A percentile compares a stretch with the other conserved stretches of the same genome.
Evolutionary conservation across 129 eudicot species (phyloP).

Genomic region (Centrapalus pauciflorus): DNA sequence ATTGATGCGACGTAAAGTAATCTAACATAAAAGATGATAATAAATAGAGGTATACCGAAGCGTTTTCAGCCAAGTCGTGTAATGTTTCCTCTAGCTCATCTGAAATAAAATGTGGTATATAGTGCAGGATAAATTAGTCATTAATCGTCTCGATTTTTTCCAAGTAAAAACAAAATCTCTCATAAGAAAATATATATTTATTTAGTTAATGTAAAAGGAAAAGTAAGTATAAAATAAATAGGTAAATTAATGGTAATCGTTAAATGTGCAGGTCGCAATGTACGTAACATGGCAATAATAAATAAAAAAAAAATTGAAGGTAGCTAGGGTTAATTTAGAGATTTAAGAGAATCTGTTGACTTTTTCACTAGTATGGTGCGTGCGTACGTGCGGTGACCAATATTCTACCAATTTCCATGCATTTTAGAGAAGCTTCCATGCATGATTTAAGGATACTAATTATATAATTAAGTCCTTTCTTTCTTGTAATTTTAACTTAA

Average conservation of each 20-base stretch:
- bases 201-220: neutral
- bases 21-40: too few relatives aligned
- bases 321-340: too few relatives aligned
- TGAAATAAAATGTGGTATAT: too few relatives aligned
- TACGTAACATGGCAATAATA: conserved; percentile 34
- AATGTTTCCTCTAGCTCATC: too few relatives aligned
- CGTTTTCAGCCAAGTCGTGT: too few relatives aligned
- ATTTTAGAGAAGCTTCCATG: conserved; percentile 32
- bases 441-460: conserved; percentile 38
- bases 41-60: too few relatives aligned
- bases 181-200: neutral
- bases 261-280: conserved; percentile 21
- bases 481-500: neutral
- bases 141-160: neutral
- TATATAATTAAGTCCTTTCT: neutral
- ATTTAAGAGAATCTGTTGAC: conserved; percentile 36
- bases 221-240: neutral
- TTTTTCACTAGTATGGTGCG: conserved; percentile 8
- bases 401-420: conserved; percentile 20
- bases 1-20: too few relatives aligned
- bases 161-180: neutral
- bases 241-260: neutral
- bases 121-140: too few relatives aligned
- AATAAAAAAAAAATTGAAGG: too few relatives aligned
- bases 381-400: conserved; percentile 34